Evolutionary conservation across 495 filamentous ascomycete species (phyloP).

Genomic region (Pyrenopolyporus hunteri): DNA sequence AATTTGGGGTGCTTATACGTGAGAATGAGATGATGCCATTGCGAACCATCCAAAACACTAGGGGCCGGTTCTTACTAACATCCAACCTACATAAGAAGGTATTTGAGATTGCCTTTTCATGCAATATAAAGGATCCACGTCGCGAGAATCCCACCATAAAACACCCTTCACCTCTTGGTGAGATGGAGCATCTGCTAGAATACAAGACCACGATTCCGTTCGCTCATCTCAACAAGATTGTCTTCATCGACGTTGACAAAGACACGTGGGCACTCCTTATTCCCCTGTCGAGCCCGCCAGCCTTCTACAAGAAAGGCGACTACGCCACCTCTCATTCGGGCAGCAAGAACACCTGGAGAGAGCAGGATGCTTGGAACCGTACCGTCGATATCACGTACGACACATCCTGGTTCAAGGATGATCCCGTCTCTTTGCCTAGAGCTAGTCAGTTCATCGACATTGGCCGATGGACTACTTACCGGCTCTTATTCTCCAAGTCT

Average conservation of each 20-base stretch:
- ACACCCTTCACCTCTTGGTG: slow-evolving; percentile 23
- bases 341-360: slow-evolving; percentile 63
- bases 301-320: slow-evolving; percentile 62
- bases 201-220: slow-evolving; percentile 68
- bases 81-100: slow-evolving; percentile 53
- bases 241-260: slow-evolving; percentile 49
- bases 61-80: slow-evolving; percentile 35
- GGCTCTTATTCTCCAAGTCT: slow-evolving; percentile 54
- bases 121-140: slow-evolving; percentile 49
- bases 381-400: slow-evolving; percentile 71
- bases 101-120: slow-evolving; percentile 52
- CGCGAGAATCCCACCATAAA: slow-evolving; percentile 20
- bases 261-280: slow-evolving; percentile 58
- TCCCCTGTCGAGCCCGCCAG: slow-evolving; percentile 66
- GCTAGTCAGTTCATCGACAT: slow-evolving; percentile 71
- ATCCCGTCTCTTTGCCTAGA: slow-evolving; percentile 62
- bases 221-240: slow-evolving; percentile 62
- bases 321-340: slow-evolving; percentile 52
- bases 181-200: slow-evolving; percentile 34
- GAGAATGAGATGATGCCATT: slow-evolving; percentile 53
- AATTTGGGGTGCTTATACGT: slow-evolving; percentile 57
- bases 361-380: slow-evolving; percentile 74
- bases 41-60: slow-evolving; percentile 51
- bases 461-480: slow-evolving; percentile 76
- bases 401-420: slow-evolving; percentile 43